Conservation (phyloP, 2,329 filamentous ascomycete genomes). For the Alternaria panax region DNA sequence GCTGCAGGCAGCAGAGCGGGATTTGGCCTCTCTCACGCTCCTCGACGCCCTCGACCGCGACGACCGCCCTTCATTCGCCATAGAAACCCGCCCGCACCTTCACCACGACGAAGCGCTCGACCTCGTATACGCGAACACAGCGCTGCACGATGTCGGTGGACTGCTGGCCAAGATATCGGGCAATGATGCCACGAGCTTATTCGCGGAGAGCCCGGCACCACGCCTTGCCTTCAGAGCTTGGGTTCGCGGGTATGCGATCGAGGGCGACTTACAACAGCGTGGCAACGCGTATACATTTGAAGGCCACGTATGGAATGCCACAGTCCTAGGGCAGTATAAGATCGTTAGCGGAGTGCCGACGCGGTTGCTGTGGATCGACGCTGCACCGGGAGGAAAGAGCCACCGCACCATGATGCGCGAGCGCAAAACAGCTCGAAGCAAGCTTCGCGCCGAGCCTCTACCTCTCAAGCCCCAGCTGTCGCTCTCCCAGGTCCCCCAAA, state of each 20-base stretch:
- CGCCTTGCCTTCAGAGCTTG: constrained; percentile 39
- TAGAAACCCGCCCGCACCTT: constrained; percentile 17
- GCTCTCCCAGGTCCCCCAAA: background rate
- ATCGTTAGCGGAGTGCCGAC: constrained; percentile 40
- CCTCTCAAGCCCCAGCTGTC: constrained; percentile 37
- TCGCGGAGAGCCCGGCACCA: constrained; percentile 20
- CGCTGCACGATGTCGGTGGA: constrained; percentile 23
- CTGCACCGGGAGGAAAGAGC: constrained; percentile 3
- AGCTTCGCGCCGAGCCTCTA: constrained; percentile 51
- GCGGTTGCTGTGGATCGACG: constrained; percentile 20
- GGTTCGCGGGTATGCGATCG: constrained; percentile 25
- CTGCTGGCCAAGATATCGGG: constrained; percentile 31
- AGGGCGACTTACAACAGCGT: constrained; percentile 15
- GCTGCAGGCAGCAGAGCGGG: constrained; percentile 9
- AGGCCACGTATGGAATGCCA: constrained; percentile 38
- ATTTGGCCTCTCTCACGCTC: constrained; percentile 23
- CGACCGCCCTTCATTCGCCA: constrained; percentile 35
- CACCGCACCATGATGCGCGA: constrained; percentile 8
- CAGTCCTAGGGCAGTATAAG: constrained; percentile 29
- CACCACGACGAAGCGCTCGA: constrained; percentile 21
- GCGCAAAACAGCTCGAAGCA: constrained; percentile 53
- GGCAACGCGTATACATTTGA: constrained; percentile 35
- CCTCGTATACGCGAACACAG: constrained; percentile 36
- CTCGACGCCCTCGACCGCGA: constrained; percentile 35
- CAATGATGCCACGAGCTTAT: constrained; percentile 19